These are phyloP conservation scores for Coemansia sp. DNA, from an alignment of 371 early-diverging fungal genomes.

Conservation along the genomic window DNA sequence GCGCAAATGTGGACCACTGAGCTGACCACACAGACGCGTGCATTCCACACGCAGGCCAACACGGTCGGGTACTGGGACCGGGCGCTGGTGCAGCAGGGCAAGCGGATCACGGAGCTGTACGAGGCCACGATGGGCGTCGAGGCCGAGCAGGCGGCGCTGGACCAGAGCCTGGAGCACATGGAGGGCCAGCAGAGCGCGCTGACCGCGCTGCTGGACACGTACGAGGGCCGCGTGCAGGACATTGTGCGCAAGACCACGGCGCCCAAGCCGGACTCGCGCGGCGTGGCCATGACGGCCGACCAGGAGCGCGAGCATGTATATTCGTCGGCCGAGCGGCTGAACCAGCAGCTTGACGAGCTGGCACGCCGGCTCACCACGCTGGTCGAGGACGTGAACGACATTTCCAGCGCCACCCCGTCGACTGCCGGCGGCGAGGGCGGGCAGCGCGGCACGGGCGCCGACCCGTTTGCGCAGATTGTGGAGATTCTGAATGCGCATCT, in stretches of 20 bases:
- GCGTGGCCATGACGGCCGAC: slow-evolving; percentile 62
- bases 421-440: slow-evolving; percentile 44
- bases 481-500: slow-evolving; percentile 87
- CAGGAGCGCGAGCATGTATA: slow-evolving; percentile 85
- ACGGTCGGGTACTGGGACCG: slow-evolving; percentile 87
- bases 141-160: slow-evolving; percentile 73
- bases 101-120: slow-evolving; percentile 73
- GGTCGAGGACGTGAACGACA: slow-evolving; percentile 83
- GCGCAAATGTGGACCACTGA: slow-evolving; percentile 83
- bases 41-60: slow-evolving; percentile 84
- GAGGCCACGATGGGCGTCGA: slow-evolving; percentile 73
- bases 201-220: slow-evolving; percentile 71
- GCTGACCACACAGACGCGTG: slow-evolving; percentile 71
- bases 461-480: slow-evolving; percentile 72
- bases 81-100: slow-evolving; percentile 79
- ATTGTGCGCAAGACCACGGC: slow-evolving; percentile 43
- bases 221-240: slow-evolving; percentile 59
- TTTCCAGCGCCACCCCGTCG: slow-evolving; percentile 47
- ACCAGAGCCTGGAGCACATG: slow-evolving; percentile 81
- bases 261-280: slow-evolving; percentile 7
- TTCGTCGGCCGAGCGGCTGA: slow-evolving; percentile 78
- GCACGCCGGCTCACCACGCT: slow-evolving; percentile 71
- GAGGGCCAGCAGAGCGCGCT: slow-evolving; percentile 85
- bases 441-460: slow-evolving; percentile 33
- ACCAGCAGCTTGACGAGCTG: slow-evolving; percentile 86